These are phyloP conservation scores for Cytospora mali DNA, from an alignment of 2,329 filamentous ascomycete genomes.

Conservation along the genomic window DNA sequence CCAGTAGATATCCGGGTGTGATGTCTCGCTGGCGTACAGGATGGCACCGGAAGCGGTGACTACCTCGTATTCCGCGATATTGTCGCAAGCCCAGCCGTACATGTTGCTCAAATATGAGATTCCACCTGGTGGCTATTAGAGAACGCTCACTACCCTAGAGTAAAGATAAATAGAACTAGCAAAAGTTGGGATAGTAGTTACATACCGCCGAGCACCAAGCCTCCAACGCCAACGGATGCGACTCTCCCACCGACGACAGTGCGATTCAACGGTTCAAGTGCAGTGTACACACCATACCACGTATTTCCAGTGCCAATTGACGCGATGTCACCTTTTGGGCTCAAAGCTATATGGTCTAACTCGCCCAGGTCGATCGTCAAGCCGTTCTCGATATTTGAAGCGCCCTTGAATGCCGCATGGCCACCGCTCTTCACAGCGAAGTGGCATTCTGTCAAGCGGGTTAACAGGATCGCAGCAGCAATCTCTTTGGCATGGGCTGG, in stretches of 20 bases:
- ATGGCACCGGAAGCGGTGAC: slow-evolving; percentile 49
- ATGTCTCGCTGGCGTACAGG: slow-evolving; percentile 43
- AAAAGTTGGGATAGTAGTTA: not conserved
- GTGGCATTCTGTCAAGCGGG: not conserved
- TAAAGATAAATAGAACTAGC: not conserved
- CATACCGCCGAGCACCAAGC: slow-evolving; percentile 1
- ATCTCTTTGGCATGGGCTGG: not conserved
- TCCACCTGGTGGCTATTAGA: not conserved
- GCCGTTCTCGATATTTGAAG: slow-evolving; percentile 8
- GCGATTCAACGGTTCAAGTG: not conserved
- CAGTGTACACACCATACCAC: not conserved
- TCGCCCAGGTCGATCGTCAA: slow-evolving; percentile 2
- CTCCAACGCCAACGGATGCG: not conserved
- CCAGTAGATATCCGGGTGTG: slow-evolving; percentile 58
- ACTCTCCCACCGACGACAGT: not conserved
- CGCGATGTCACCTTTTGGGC: not conserved
- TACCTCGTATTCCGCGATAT: not conserved
- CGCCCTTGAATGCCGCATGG: slow-evolving; percentile 1
- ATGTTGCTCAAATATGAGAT: not conserved
- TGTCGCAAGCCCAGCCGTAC: slow-evolving; percentile 1
- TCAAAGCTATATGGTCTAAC: not conserved
- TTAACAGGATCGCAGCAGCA: not conserved
- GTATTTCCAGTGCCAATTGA: not conserved
- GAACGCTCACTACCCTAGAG: not conserved
- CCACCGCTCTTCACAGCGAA: slow-evolving; percentile 15